Base-by-base conservation (phyloP, 2,329 filamentous ascomycete genomes). In the Curvularia eragrostidis region DNA sequence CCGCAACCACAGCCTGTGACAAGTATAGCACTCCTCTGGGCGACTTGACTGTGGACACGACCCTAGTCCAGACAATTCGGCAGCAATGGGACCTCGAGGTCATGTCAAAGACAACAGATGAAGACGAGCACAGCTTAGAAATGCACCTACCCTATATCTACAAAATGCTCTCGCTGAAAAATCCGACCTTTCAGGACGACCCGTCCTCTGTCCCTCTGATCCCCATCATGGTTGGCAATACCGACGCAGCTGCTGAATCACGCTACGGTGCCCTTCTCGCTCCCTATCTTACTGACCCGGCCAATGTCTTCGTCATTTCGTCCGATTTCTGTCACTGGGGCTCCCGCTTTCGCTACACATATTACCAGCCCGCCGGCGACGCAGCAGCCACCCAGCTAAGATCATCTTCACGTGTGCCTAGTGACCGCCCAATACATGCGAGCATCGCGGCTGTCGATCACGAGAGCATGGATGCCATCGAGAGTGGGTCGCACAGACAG, bases 241-340 rank as follows among this genome's bases (percentile, higher is more conserved):
- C 91, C 36, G 84, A 84, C 51, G 78, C 84, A 0, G 58, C 78
- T 0, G 85, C 88, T 2, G 94, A 98, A 77, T 85, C 85, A 48
- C 79, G 76, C 1, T 86, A 90, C 55, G 95, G 92, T 2, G 69
- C 80, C 24, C 74, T 93, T n/a, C 81, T 99, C 7, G 86, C 90
- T 1, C 88, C 90, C 0, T 96, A 95, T 74, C 79, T 99, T 6
- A 81, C 83, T 32, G 90, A 97, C 66, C 85, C 89, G 0, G 80
- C 84, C 12, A 96, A 91, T 59, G 87, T 89, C 1, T 97, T 98
- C 73, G 85, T 99, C 59, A 85, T 98, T 62, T 95, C 91, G 75
- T 97, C 93, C 1, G 95, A 99, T 75, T 99, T 99, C 75, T 97
- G 94, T 64, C 95, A 99, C 77, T 99, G 95, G 95, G 95, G 95